These are phyloP conservation scores for Bertia moriformis DNA, from an alignment of 2,329 filamentous ascomycete genomes.

Conservation along the genomic window DNA sequence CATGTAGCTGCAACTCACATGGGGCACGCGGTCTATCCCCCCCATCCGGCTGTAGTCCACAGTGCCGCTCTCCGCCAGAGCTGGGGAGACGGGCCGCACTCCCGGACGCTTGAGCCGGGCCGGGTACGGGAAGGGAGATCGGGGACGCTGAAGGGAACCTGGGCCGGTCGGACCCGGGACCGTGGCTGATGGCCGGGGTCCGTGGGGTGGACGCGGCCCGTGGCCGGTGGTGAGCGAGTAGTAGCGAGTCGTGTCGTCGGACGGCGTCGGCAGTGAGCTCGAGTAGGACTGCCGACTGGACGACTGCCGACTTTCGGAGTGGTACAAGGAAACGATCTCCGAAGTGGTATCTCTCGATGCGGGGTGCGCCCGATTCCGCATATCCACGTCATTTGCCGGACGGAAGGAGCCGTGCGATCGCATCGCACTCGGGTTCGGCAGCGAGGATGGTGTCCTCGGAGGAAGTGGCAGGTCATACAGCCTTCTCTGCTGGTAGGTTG, in stretches of 20 bases:
- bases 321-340: conserved; percentile 40
- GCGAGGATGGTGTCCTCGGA: too few relatives aligned
- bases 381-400: conserved; percentile 20
- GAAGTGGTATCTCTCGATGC: conserved; percentile 35
- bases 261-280: conserved; percentile 24
- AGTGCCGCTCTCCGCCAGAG: conserved; percentile 27
- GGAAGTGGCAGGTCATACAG: conserved; percentile 8
- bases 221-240: conserved; percentile 39
- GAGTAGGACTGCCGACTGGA: too few relatives aligned
- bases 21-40: conserved; percentile 29
- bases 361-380: conserved; percentile 27
- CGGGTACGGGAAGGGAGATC: conserved; percentile 44
- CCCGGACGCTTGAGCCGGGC: conserved; percentile 39
- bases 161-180: conserved; percentile 29
- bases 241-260: conserved; percentile 31
- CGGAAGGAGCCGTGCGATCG: conserved; percentile 15
- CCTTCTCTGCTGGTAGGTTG: conserved; percentile 9
- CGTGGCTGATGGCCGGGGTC: conserved; percentile 29
- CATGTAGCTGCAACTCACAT: conserved; percentile 24
- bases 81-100: conserved; percentile 30
- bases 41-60: conserved; percentile 34
- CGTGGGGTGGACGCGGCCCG: conserved; percentile 27
- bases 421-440: conserved; percentile 13
- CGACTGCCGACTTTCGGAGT: conserved; percentile 30
- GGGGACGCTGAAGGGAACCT: conserved; percentile 29